phyloP scores from a whole-genome alignment of 345 rosid species.

The Raphanus raphanistrum region DNA sequence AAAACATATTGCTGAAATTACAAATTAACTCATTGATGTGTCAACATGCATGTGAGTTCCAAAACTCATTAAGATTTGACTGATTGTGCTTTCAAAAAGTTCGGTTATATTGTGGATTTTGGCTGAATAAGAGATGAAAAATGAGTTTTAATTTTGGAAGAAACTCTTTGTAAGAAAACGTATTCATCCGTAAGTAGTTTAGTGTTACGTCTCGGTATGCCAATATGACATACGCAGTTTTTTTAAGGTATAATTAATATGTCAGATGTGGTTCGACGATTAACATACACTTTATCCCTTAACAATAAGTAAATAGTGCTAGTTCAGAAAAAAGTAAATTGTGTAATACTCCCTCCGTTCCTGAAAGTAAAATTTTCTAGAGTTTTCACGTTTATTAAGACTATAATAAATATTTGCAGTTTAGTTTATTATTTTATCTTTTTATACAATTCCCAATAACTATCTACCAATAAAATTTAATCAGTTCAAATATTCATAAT shows the following conservation, averaged over 20 bases:
- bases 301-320: constrained; percentile 6
- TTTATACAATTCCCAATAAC: no score
- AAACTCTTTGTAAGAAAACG: constrained; percentile 22
- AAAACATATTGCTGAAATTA: constrained; percentile 17
- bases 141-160: constrained; percentile 30
- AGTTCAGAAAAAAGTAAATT: background rate
- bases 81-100: background rate
- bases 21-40: background rate
- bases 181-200: constrained; percentile 28
- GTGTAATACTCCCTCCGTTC: no score
- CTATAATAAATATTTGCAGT: no score
- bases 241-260: background rate
- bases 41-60: background rate
- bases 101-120: constrained; percentile 19
- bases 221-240: constrained; percentile 14
- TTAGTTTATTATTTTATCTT: no score
- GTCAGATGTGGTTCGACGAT: constrained; percentile 2
- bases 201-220: constrained; percentile 22
- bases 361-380: no score
- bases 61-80: background rate
- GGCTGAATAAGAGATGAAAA: constrained; percentile 18
- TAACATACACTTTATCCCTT: background rate
- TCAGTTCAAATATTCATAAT: no score
- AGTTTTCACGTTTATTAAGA: no score
- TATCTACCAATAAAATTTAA: no score